Conservation (phyloP, 2,329 filamentous ascomycete genomes). For the Pseudogymnoascus destructans region DNA sequence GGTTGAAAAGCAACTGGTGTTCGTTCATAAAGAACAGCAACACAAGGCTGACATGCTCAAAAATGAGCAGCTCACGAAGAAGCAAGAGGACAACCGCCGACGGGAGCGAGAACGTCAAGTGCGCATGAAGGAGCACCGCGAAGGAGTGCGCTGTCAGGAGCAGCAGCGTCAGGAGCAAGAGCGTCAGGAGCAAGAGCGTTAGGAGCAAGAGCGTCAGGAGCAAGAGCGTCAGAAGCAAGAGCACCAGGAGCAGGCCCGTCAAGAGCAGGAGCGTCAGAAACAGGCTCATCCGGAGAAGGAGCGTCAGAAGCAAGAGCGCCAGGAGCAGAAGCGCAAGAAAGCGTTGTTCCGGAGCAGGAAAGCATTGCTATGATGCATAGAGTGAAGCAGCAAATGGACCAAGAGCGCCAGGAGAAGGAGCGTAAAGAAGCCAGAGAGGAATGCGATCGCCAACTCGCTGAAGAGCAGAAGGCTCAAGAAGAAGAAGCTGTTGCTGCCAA, state of each 20-base stretch:
- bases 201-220: background rate
- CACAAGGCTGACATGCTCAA: background rate
- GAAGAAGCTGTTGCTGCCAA: background rate
- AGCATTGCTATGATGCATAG: background rate
- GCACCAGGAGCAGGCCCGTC: background rate
- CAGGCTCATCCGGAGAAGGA: background rate
- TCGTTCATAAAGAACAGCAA: background rate
- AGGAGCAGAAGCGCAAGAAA: background rate
- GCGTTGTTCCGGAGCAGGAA: background rate
- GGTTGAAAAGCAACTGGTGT: background rate
- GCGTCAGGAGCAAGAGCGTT: background rate
- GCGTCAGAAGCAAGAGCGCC: background rate
- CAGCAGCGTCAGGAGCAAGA: background rate
- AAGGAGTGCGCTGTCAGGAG: background rate
- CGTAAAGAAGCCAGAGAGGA: background rate
- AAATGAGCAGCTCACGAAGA: background rate
- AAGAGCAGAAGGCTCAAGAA: background rate
- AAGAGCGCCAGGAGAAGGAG: background rate
- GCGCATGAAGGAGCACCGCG: background rate
- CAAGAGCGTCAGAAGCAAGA: background rate
- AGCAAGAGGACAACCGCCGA: background rate
- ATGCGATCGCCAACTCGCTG: background rate
- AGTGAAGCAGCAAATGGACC: background rate
- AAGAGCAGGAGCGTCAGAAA: background rate
- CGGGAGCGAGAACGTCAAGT: background rate